These are phyloP conservation scores for Fusarium redolens DNA, from an alignment of 2,329 filamentous ascomycete genomes.

Conservation along the genomic window DNA sequence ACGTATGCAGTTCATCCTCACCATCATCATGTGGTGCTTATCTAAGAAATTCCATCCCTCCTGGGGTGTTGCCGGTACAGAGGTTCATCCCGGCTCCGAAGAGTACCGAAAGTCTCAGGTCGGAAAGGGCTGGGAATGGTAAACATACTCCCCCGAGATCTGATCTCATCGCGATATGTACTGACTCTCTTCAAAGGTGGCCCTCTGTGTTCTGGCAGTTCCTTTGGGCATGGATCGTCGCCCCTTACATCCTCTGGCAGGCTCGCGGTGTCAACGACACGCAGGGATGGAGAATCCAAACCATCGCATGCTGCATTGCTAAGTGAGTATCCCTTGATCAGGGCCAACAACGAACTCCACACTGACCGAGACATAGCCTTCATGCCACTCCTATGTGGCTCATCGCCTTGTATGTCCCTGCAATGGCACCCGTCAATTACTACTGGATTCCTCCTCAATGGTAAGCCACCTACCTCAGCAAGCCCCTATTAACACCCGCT, in stretches of 20 bases:
- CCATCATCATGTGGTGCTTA: constrained; percentile 69
- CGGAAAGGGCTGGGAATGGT: constrained; percentile 74
- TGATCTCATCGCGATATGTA: background rate
- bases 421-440: constrained; percentile 62
- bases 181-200: constrained; percentile 56
- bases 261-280: constrained; percentile 71
- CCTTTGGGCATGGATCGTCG: constrained; percentile 71
- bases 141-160: constrained; percentile 16
- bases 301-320: constrained; percentile 62
- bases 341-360: background rate
- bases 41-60: constrained; percentile 73
- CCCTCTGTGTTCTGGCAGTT: constrained; percentile 74
- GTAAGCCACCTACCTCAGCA: constrained; percentile 52
- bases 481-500: background rate
- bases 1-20: constrained; percentile 63
- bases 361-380: constrained; percentile 56
- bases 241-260: constrained; percentile 70
- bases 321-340: constrained; percentile 50
- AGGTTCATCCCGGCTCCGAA: constrained; percentile 64
- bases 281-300: constrained; percentile 74
- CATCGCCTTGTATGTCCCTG: constrained; percentile 65
- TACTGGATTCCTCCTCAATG: constrained; percentile 72
- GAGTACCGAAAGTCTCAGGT: constrained; percentile 61
- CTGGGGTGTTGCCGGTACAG: constrained; percentile 71
- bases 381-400: constrained; percentile 77